Percentiles rank a stretch among this genome's conserved stretches.
phyloP scores from a whole-genome alignment of 768 basidiomycete genomes.

The Jaapia argillacea region DNA sequence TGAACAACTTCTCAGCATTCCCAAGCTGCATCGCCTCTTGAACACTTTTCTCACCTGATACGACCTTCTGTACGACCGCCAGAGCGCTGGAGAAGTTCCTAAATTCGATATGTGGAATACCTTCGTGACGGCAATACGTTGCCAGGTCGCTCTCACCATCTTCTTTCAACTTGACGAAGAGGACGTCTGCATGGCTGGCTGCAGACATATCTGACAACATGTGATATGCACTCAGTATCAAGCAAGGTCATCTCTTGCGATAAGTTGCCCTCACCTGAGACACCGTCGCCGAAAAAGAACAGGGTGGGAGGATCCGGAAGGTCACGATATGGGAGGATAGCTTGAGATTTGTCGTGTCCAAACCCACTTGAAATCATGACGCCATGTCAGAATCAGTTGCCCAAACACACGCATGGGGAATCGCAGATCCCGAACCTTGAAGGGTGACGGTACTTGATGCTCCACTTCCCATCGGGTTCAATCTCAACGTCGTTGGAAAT shows the following conservation, averaged over 20 bases:
- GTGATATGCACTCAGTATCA: not conserved
- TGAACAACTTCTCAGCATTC: not conserved
- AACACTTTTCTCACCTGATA: constrained; percentile 57
- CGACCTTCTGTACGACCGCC: constrained; percentile 52
- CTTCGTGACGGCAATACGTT: constrained; percentile 68
- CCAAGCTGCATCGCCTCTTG: constrained; percentile 32
- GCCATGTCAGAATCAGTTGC: constrained; percentile 3
- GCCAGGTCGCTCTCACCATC: constrained; percentile 82
- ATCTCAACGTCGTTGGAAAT: constrained; percentile 86
- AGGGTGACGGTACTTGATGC: constrained; percentile 83
- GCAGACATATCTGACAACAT: constrained; percentile 94
- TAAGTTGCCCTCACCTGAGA: too few species aligned
- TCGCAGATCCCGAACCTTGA: constrained; percentile 50
- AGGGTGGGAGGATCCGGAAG: constrained; percentile 64
- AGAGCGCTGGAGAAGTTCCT: constrained; percentile 56
- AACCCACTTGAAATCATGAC: constrained; percentile 62
- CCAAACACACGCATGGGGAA: not conserved
- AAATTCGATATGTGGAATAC: constrained; percentile 76
- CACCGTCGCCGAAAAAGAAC: constrained; percentile 98
- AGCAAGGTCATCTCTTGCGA: too few species aligned
- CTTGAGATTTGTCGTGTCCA: constrained; percentile 95
- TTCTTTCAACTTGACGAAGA: constrained; percentile 84
- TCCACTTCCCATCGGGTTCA: constrained; percentile 60
- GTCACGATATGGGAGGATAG: constrained; percentile 83
- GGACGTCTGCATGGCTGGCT: constrained; percentile 81